Evolutionary conservation across 805 yeast genomes (phyloP).

Genomic region (Yarrowia keelungensis): DNA sequence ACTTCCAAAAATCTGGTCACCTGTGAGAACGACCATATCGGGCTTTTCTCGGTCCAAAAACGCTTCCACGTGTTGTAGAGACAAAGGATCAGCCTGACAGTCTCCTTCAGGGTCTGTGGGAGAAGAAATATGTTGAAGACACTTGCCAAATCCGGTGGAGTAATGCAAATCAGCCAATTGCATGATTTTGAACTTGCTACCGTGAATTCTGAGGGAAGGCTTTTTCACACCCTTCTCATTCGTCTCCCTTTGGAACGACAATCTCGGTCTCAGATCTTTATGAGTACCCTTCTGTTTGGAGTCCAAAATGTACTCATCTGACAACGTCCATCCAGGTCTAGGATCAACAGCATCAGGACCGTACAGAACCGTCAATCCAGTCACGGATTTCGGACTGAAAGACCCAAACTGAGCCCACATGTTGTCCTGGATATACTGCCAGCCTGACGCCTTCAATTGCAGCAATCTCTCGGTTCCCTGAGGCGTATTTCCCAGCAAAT

Average conservation of each 20-base stretch:
- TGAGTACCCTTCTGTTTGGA: conserved; percentile 22
- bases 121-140: conserved; percentile 62
- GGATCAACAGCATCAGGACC: conserved; percentile 81
- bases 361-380: conserved; percentile 72
- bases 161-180: conserved; percentile 94
- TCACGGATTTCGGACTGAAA: conserved; percentile 53
- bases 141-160: conserved; percentile 80
- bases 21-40: conserved; percentile 83
- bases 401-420: conserved; percentile 67
- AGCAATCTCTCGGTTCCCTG: not conserved
- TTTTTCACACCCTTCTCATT: conserved; percentile 35
- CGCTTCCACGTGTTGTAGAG: conserved; percentile 63
- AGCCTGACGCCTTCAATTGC: conserved; percentile 17
- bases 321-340: conserved; percentile 68
- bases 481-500: not conserved
- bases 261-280: conserved; percentile 27
- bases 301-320: conserved; percentile 45
- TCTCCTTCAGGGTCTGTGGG: conserved; percentile 39
- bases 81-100: conserved; percentile 82
- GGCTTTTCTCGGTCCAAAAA: conserved; percentile 81
- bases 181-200: conserved; percentile 69
- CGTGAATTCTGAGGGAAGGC: conserved; percentile 51
- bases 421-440: conserved; percentile 49
- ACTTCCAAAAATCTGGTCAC: conserved; percentile 90
- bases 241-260: conserved; percentile 39